Evolutionary conservation across 2,329 filamentous ascomycete species (phyloP), one percentile per base, ranked within the genome.

Genomic region (Cytospora chrysosperma): DNA sequence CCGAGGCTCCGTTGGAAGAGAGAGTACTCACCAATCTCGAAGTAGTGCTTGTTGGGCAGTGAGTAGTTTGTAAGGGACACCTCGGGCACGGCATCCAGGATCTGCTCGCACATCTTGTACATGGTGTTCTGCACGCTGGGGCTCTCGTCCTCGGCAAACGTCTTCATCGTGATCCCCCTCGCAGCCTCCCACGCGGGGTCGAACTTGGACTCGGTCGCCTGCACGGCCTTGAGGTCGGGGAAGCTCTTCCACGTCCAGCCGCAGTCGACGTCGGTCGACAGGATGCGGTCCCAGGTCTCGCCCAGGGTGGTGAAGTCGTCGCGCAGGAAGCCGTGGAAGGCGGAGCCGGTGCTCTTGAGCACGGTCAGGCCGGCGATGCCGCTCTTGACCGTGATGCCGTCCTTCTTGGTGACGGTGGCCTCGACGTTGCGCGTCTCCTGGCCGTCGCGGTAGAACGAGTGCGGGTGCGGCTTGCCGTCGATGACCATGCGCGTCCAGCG

Each of bases 11-110:
- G 10, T 24, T 10, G 19, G 37, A n/a, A n/a, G 15, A 40, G 17
- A 19, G n/a, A 32, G 3, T 52, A 81, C 88, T 79, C 80, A 92
- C 88, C 90, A 76, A 98, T 89, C 78, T 98, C 94, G 74, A 98
- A 98, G 80, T 97, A 98, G 79, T 99, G 95, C 82, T 97, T 98
- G 82, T 99, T 99, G 13, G 95, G 95, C 72, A 99, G 82, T 10
- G 89, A 83, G 75, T 97, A 98, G 70, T 89, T 85, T 50, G 95
- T 91, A 26, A 83, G 82, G 52, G 89, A 85, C 26, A 93, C 85
- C 67, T 88, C 81, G 17, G 92, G 89, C 27, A 88, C 90, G 26
- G 82, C 86, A 10, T 85, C 89, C 59, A 99, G 82, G 69, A 99
- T 97, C 75, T 89, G 82, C 76, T 94, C 90, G 71, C 86, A 88